phyloP scores from a whole-genome alignment of 257 asterid genomes.

The Fraxinus quadrangulata region DNA sequence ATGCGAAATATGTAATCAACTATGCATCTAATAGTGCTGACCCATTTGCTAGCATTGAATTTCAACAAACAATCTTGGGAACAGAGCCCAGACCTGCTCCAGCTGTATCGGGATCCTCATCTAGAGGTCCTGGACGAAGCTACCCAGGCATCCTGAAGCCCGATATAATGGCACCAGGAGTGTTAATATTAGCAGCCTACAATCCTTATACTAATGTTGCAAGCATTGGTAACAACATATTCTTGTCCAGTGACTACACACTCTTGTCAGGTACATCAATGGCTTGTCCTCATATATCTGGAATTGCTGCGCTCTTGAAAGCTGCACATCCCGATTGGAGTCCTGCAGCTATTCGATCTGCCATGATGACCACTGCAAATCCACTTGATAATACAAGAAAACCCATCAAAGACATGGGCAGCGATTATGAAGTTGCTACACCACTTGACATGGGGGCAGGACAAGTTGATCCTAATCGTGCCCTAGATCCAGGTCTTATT shows the following conservation, averaged over 20 bases:
- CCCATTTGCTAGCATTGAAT: slow-evolving; percentile 35
- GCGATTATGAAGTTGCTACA: slow-evolving; percentile 15
- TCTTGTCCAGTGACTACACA: slow-evolving; percentile 28
- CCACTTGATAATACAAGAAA: slow-evolving; percentile 37
- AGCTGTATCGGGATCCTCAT: slow-evolving; percentile 27
- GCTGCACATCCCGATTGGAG: slow-evolving; percentile 52
- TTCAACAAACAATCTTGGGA: slow-evolving; percentile 40
- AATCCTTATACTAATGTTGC: slow-evolving; percentile 15
- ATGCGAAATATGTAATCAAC: slow-evolving; percentile 23
- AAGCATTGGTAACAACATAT: slow-evolving; percentile 24
- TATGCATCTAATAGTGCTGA: slow-evolving; percentile 13
- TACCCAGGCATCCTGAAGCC: slow-evolving; percentile 41
- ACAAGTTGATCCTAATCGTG: slow-evolving; percentile 45
- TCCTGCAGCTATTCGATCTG: slow-evolving; percentile 48
- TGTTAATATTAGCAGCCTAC: slow-evolving; percentile 35
- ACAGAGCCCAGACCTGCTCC: slow-evolving; percentile 40
- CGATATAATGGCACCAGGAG: slow-evolving; percentile 46
- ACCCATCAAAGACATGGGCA: slow-evolving; percentile 38
- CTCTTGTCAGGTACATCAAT: slow-evolving; percentile 44
- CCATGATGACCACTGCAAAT: slow-evolving; percentile 59
- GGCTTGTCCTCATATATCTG: slow-evolving; percentile 47
- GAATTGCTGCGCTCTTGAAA: slow-evolving; percentile 44
- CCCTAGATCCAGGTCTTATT: slow-evolving; percentile 50
- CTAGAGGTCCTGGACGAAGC: slow-evolving; percentile 33
- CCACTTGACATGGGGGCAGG: slow-evolving; percentile 49